Percentiles rank a stretch among this genome's conserved stretches.
phyloP scores from a whole-genome alignment of 805 yeast species.

The Torulaspora indica region DNA sequence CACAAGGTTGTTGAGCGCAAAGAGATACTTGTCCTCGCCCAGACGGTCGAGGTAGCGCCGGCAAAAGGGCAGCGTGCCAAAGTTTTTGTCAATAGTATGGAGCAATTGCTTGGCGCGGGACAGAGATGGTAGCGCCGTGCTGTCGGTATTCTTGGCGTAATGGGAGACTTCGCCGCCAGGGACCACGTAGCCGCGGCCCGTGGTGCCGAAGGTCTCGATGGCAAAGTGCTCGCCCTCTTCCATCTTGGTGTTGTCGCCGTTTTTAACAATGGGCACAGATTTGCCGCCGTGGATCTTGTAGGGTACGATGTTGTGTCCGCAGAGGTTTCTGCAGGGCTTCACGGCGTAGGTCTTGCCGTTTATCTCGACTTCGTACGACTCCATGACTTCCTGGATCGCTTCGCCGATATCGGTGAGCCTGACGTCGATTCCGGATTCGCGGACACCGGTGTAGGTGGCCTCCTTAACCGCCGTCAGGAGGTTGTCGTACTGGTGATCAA shows the following conservation, averaged over 20 bases:
- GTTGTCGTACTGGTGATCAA: conserved; percentile 76
- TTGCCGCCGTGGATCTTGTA: conserved; percentile 90
- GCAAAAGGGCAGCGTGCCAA: conserved; percentile 96
- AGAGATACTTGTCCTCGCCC: conserved; percentile 86
- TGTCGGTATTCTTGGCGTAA: conserved; percentile 61
- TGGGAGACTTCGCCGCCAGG: conserved; percentile 92
- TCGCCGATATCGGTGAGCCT: conserved; percentile 93
- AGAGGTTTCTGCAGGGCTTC: conserved; percentile 84
- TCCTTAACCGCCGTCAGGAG: conserved; percentile 80
- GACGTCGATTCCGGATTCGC: conserved; percentile 93
- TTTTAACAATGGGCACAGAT: conserved; percentile 92
- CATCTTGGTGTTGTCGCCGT: conserved; percentile 93
- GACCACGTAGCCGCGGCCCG: conserved; percentile 88
- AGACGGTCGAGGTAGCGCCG: conserved; percentile 86
- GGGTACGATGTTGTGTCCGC: conserved; percentile 89
- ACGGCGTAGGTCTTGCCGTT: conserved; percentile 82
- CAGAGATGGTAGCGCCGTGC: conserved; percentile 38
- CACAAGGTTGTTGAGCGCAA: conserved; percentile 81
- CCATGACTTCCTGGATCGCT: conserved; percentile 96
- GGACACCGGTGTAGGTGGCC: conserved; percentile 91
- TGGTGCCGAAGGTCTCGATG: conserved; percentile 95
- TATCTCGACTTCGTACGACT: conserved; percentile 86
- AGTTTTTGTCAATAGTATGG: conserved; percentile 66
- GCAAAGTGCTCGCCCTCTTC: conserved; percentile 98
- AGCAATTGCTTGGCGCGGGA: conserved; percentile 69